A percentile compares a stretch with the other conserved stretches of the same genome.
These are phyloP conservation scores for Boletellus ananas DNA, from an alignment of 768 basidiomycete species.

Conservation along the genomic window DNA sequence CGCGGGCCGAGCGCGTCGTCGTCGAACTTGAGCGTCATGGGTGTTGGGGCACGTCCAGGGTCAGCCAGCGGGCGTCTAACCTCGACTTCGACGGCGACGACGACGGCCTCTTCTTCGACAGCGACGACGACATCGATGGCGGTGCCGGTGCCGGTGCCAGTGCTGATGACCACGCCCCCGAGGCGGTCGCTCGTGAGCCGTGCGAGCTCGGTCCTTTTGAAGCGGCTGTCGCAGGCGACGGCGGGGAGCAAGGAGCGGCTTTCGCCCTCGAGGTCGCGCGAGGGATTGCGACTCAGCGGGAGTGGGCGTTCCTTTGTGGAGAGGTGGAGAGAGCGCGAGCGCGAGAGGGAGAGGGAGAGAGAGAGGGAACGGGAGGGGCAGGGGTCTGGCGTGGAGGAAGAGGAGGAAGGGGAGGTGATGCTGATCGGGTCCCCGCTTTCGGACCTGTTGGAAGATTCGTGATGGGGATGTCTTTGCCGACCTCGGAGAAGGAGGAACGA, in stretches of 20 bases:
- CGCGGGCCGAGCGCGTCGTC: constrained; percentile 2
- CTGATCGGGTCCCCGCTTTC: constrained; percentile 12
- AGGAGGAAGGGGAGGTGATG: constrained; percentile 13
- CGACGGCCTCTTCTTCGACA: neutral
- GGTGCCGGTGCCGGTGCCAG: neutral
- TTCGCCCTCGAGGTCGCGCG: constrained; percentile 4
- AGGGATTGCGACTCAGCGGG: constrained; percentile 1
- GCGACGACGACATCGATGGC: neutral
- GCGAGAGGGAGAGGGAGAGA: neutral
- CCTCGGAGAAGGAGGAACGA: neutral
- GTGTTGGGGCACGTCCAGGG: constrained; percentile 11
- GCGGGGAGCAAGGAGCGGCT: neutral
- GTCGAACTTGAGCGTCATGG: neutral
- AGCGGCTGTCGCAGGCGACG: constrained; percentile 22
- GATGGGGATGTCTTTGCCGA: neutral
- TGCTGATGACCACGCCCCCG: neutral
- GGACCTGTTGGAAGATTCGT: constrained; percentile 5
- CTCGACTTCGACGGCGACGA: neutral
- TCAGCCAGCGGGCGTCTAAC: constrained; percentile 24
- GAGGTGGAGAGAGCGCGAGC: neutral
- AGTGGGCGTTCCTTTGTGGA: neutral
- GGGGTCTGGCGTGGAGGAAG: neutral
- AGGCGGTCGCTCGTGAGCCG: constrained; percentile 22
- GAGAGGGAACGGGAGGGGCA: too few relatives aligned
- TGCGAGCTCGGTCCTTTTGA: constrained; percentile 26